Base-by-base conservation (phyloP, 352 stramenopile genomes). In the Phytophthora pluvialis region DNA sequence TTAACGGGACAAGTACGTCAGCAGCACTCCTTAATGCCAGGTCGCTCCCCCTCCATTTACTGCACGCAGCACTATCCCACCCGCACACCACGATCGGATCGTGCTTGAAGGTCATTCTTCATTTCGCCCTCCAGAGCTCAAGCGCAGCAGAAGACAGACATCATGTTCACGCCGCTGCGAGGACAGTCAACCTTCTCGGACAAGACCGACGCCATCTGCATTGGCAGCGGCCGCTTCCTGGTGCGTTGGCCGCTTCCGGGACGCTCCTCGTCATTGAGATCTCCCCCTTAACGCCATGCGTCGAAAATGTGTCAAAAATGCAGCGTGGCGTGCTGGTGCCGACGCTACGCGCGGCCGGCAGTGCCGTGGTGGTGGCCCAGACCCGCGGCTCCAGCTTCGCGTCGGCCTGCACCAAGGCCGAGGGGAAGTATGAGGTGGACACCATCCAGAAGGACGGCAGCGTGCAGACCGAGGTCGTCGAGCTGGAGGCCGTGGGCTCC, bases 151-250 rank as follows among this genome's bases (percentile, higher is more conserved):
- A n/a, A 42, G 36, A 21, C 10, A n/a, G 13, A 21, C 21, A 42
- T 21, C 2, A 72, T 72, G 69, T 81, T 81, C 66, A 39, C 53
- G 25, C 70, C 73, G 13, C 31, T 81, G 10, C 70, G 43, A 33
- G 58, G 47, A 11, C 50, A n/a, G 11, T 16, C 56, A 4, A 70
- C 68, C 60, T 66, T 69, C 29, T 64, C 66, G 12, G 44, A 65
- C 47, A 78, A 67, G 15, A 67, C 53, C 3, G 54, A 45, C 51
- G 46, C 58, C 79, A 26, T 94, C 18, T 90, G 80, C 76, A 82
- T 94, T 40, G 86, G 86, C 54, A 83, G 72, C 44, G 86, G 86
- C 11, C 79, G 86, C 62, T 94, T 94, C 63, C 48, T 93, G 63
- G 82, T 91, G 56, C 63, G 50, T 66, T 43, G 39, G 28, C 25